phyloP scores from a whole-genome alignment of 139 green algal species.

The Volvox reticuliferus region DNA sequence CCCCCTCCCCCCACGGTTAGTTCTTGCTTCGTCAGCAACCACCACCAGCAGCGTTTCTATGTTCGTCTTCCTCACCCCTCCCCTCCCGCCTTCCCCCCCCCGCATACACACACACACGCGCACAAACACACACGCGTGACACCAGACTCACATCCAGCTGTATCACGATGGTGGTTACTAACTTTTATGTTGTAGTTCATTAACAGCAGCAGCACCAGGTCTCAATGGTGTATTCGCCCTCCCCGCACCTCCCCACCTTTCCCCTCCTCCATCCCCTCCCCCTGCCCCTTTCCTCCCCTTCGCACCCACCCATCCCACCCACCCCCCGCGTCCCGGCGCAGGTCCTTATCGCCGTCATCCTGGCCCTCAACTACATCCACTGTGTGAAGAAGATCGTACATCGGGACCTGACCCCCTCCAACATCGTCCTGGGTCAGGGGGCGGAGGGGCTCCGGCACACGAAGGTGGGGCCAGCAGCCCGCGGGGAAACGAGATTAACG shows the following conservation, averaged over 20 bases:
- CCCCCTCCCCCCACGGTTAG: too few relatives aligned
- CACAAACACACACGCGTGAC: background rate
- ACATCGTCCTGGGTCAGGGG: constrained; percentile 70
- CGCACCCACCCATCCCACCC: background rate
- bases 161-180: too few relatives aligned
- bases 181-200: too few relatives aligned
- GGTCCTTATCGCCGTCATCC: constrained; percentile 61
- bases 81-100: too few relatives aligned
- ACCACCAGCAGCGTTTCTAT: too few relatives aligned
- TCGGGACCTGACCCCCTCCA: constrained; percentile 68
- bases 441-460: constrained; percentile 41
- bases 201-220: too few relatives aligned
- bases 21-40: too few relatives aligned
- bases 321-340: background rate
- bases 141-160: background rate
- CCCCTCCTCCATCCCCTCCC: background rate
- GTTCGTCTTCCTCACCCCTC: background rate
- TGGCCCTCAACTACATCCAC: constrained; percentile 71
- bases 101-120: too few relatives aligned
- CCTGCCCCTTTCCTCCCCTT: background rate
- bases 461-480: too few relatives aligned
- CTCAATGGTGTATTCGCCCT: background rate
- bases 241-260: too few relatives aligned
- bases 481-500: too few relatives aligned
- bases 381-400: constrained; percentile 63